A percentile compares a stretch with the other conserved stretches of the same genome.
These are phyloP conservation scores for Cucurbitaria berberidis DNA, from an alignment of 2,329 filamentous ascomycete genomes.

Conservation along the genomic window DNA sequence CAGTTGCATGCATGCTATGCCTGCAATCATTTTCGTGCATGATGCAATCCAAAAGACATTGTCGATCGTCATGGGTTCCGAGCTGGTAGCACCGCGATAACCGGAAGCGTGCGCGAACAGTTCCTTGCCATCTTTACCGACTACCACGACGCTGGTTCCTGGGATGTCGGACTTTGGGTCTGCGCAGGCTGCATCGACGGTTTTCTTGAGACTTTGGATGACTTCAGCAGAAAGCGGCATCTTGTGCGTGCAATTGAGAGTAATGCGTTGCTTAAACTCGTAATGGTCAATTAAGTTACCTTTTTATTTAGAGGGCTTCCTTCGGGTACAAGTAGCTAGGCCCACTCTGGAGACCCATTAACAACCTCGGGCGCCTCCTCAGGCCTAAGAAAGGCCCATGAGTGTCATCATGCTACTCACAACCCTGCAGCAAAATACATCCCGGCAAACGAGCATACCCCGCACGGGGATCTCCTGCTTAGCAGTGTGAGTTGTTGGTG, in stretches of 20 bases:
- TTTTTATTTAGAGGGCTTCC: neutral
- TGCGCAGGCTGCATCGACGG: slow-evolving; percentile 26
- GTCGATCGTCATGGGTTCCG: slow-evolving; percentile 64
- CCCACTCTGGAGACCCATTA: neutral
- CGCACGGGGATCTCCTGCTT: neutral
- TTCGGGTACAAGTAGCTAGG: neutral
- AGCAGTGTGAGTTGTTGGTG: neutral
- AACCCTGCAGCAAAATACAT: neutral
- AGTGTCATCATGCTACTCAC: neutral
- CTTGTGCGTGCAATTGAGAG: neutral
- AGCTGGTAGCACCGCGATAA: slow-evolving; percentile 43
- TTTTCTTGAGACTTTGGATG: slow-evolving; percentile 15
- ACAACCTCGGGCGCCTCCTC: neutral
- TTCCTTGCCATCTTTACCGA: slow-evolving; percentile 51
- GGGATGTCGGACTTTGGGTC: slow-evolving; percentile 40
- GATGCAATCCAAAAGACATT: slow-evolving; percentile 63
- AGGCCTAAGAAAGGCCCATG: neutral
- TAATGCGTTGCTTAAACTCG: neutral
- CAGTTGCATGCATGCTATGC: slow-evolving; percentile 42
- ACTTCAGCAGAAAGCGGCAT: slow-evolving; percentile 20
- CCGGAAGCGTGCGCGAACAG: slow-evolving; percentile 52
- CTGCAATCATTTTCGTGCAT: slow-evolving; percentile 51
- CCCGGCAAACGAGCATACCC: neutral
- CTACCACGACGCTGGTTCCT: slow-evolving; percentile 50
- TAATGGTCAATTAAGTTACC: neutral